Conservation (phyloP, 1,284 basidiomycete genomes). For the Lentinus polychrous region DNA sequence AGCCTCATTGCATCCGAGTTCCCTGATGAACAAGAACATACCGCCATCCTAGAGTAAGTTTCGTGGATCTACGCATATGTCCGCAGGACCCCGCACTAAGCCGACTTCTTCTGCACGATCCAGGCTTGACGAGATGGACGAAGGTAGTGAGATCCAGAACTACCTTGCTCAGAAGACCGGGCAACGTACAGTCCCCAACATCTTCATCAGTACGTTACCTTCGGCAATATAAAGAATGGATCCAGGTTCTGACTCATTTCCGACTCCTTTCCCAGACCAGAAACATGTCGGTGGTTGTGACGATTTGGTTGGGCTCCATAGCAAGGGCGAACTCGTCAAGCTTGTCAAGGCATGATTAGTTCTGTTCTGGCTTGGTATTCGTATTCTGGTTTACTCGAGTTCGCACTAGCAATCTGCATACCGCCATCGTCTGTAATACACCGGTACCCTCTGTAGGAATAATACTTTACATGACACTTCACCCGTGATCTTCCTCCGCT, state of each 20-base stretch:
- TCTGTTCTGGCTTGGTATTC: too few relatives aligned
- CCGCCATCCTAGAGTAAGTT: constrained; percentile 55
- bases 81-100: not conserved
- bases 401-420: too few relatives aligned
- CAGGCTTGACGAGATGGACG: constrained; percentile 39
- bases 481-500: too few relatives aligned
- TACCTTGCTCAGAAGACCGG: constrained; percentile 53
- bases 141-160: constrained; percentile 52
- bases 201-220: constrained; percentile 55
- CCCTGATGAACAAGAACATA: constrained; percentile 32
- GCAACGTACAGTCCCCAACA: constrained; percentile 60
- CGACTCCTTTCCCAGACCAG: constrained; percentile 30
- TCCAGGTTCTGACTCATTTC: not conserved
- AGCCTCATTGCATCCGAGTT: constrained; percentile 42
- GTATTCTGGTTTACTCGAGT: too few relatives aligned
- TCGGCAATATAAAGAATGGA: not conserved
- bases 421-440: too few relatives aligned
- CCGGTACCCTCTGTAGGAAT: too few relatives aligned
- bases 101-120: not conserved
- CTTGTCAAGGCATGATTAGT: constrained; percentile 23
- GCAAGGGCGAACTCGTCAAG: constrained; percentile 21
- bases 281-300: constrained; percentile 46
- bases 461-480: too few relatives aligned
- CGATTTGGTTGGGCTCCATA: constrained; percentile 20
- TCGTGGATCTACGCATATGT: not conserved